phyloP scores from a whole-genome alignment of 176 grass and related monocot genomes.

The barley (Hordeum vulgare) region MorexV3_pseudomolecules_assembly NC_058519.1:503619393-503619892 shows the following conservation, averaged over 20 bases:
- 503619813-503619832: no score
- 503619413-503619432: neutral
- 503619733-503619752: no score
- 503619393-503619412: neutral
- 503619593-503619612: neutral
- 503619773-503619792: no score
- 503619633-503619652: conserved; percentile 17
- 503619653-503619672: no score
- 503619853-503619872: neutral
- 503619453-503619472: neutral
- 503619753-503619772: no score
- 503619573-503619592: neutral
- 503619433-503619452: neutral
- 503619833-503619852: no score
- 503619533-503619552: neutral
- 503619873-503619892: neutral
- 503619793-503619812: no score
- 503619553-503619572: neutral
- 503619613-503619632: neutral
- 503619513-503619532: neutral
- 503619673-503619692: no score
- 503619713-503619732: no score
- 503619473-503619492: conserved; percentile 1
- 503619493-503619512: neutral
- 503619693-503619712: no score